Evolutionary conservation across 306 rosid species (phyloP), one percentile per base, ranked within the genome.

Genomic region (Biancaea sappan): DNA sequence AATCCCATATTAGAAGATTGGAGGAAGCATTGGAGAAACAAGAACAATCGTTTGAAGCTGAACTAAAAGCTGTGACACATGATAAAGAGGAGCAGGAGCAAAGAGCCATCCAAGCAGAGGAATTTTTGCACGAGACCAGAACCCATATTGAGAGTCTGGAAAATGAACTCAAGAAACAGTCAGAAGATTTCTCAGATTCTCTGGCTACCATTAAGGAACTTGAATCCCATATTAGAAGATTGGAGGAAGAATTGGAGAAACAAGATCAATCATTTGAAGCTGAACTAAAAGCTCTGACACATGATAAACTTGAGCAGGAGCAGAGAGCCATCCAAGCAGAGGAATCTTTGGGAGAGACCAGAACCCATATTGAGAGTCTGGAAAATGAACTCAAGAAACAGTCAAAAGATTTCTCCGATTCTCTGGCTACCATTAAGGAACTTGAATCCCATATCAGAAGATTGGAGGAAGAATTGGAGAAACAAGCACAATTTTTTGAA

Each of bases 61-160:
- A 94, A 78, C 84, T 94, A 57, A 88, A 87, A 63, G 77, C 84
- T 57, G 65, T 87, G 31, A 79, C 82, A 54, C 65, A 41, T 57
- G 91, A 86, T 66, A 94, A 88, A 88, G 77, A 91, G 75, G 68
- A 92, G 88, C 97, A 87, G 84, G 99, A 94, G 90, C 91, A 88
- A 74, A 85, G 93, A 83, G 95, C 97, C 74, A 88, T 94, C 77
- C 89, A 66, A 68, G 99, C 96, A 16, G 97, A 95, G 87, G 98
- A 88, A 73, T 75, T 85, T 62, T 76, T 92, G 86, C 82, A 89
- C 18, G 80, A 83, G 83, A 90, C 91, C 72, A 90, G 87, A 72
- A 75, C 59, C 62, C 62, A 56, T 24, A 56, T 56, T 56, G 62
- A 83, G 83, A 78, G 61, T 73, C 82, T 94, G 79, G 95, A 86